Evolutionary conservation across 441 rosid species (phyloP).

Genomic region (Dalechampia spathulata): DNA sequence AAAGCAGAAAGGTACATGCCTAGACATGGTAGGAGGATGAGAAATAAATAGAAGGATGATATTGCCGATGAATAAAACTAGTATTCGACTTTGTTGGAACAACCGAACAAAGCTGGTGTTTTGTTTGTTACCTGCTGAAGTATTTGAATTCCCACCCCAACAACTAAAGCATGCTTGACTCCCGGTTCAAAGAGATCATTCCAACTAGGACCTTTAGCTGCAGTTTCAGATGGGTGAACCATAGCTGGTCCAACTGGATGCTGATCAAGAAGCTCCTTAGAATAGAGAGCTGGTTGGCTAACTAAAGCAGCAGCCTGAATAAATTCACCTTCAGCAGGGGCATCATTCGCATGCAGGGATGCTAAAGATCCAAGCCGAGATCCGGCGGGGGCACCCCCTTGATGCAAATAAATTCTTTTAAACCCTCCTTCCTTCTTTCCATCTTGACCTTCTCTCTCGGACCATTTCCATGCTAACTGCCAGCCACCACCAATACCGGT

Average conservation of each 20-base stretch:
- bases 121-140: constrained; percentile 82
- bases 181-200: constrained; percentile 64
- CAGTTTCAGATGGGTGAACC: constrained; percentile 45
- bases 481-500: constrained; percentile 90
- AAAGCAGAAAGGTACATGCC: too few relatives aligned
- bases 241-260: constrained; percentile 48
- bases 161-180: constrained; percentile 64
- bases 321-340: constrained; percentile 30
- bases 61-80: too few relatives aligned
- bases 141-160: constrained; percentile 71
- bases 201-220: constrained; percentile 44
- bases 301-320: constrained; percentile 73
- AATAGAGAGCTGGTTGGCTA: constrained; percentile 50
- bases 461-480: constrained; percentile 90
- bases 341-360: constrained; percentile 39
- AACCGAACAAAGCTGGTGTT: too few relatives aligned
- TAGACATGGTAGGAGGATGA: too few relatives aligned
- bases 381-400: constrained; percentile 40
- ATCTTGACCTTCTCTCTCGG: constrained; percentile 48
- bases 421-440: constrained; percentile 74
- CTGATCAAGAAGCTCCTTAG: constrained; percentile 36
- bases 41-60: too few relatives aligned
- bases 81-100: too few relatives aligned
- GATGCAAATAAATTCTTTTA: constrained; percentile 76
- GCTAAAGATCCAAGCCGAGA: constrained; percentile 47